These are phyloP conservation scores for Agrocybe praecox DNA, from an alignment of 768 basidiomycete genomes.

Conservation along the genomic window DNA sequence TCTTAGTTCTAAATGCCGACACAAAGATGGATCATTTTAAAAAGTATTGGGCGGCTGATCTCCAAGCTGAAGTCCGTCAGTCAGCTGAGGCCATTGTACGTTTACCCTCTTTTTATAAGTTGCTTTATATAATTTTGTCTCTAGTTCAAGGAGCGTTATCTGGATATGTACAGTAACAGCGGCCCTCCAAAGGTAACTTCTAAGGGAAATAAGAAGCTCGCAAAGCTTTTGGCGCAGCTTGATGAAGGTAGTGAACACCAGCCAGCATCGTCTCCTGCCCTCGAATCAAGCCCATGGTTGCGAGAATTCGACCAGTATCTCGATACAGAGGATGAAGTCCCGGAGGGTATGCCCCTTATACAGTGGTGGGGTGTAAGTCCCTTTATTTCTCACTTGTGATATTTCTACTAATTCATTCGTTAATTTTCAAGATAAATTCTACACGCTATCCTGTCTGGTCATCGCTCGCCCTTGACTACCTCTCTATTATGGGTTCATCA, in stretches of 20 bases:
- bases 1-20: slow-evolving; percentile 2
- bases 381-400: too few relatives aligned
- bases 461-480: too few relatives aligned
- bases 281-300: not conserved
- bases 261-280: not conserved
- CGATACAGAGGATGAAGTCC: slow-evolving; percentile 2
- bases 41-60: slow-evolving; percentile 3
- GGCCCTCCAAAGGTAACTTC: too few relatives aligned
- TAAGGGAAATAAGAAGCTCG: too few relatives aligned
- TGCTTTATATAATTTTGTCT: not conserved
- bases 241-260: not conserved
- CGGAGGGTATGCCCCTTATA: slow-evolving; percentile 18
- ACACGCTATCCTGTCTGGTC: too few relatives aligned
- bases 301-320: slow-evolving; percentile 1
- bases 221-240: not conserved
- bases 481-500: too few relatives aligned
- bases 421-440: slow-evolving; percentile 10
- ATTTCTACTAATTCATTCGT: slow-evolving; percentile 20
- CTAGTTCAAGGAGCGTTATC: too few relatives aligned
- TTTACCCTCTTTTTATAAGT: not conserved
- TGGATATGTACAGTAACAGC: too few relatives aligned
- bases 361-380: slow-evolving; percentile 37
- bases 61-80: not conserved
- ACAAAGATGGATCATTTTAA: slow-evolving; percentile 8
- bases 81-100: not conserved